These are phyloP conservation scores for Cyclotella atomus DNA, from an alignment of 108 stramenopile species.

Conservation along the genomic window DNA sequence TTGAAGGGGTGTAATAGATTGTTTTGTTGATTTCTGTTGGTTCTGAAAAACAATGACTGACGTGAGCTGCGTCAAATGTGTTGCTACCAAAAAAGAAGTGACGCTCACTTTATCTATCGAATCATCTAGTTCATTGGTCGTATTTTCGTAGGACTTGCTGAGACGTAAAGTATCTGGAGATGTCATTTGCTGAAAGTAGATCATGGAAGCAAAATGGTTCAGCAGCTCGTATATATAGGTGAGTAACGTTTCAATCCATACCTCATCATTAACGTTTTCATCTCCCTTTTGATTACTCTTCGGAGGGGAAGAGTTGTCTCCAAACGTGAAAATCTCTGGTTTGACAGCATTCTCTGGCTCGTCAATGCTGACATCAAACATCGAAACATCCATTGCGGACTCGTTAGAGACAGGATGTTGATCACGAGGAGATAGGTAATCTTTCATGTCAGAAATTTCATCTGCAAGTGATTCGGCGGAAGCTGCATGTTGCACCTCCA, in stretches of 20 bases:
- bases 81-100: neutral
- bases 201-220: neutral
- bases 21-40: neutral
- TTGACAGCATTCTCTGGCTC: neutral
- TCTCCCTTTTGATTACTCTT: neutral
- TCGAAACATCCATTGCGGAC: neutral
- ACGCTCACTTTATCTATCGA: neutral
- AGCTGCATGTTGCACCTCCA: neutral
- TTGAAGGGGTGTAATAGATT: neutral
- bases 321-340: neutral
- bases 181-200: neutral
- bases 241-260: neutral
- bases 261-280: neutral
- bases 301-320: neutral
- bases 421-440: neutral
- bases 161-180: neutral
- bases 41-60: neutral
- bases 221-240: too few species aligned
- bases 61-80: neutral
- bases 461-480: neutral
- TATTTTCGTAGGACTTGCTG: slow-evolving; percentile 2
- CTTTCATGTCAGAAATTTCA: slow-evolving; percentile 6
- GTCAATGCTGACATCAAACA: neutral
- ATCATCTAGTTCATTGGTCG: slow-evolving; percentile 1
- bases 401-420: neutral